Conservation (phyloP, 257 asterid species). For the Solanum tarijense region DNA sequence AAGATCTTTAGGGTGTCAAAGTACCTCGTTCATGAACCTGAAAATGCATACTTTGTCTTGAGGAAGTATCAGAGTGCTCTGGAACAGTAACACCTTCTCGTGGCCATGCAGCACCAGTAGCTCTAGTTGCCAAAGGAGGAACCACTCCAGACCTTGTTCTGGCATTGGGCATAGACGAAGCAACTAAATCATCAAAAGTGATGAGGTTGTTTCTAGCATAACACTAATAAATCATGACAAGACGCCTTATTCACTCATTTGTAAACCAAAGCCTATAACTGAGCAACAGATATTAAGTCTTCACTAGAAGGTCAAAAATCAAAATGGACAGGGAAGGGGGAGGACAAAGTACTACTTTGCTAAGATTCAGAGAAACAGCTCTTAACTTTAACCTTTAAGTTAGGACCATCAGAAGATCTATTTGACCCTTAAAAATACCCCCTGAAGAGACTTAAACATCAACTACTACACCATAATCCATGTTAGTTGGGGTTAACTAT, state of each 20-base stretch:
- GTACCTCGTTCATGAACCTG: slow-evolving; percentile 44
- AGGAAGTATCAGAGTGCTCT: slow-evolving; percentile 21
- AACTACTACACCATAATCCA: neutral
- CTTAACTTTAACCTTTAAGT: neutral
- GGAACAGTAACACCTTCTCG: slow-evolving; percentile 24
- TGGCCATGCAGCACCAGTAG: slow-evolving; percentile 87
- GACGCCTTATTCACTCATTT: neutral
- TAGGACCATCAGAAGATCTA: neutral
- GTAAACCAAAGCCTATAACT: neutral
- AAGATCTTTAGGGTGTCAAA: neutral
- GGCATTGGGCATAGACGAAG: slow-evolving; percentile 8
- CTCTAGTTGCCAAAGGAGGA: slow-evolving; percentile 60
- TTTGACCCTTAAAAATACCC: neutral
- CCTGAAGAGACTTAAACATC: neutral
- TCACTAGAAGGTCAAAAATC: neutral
- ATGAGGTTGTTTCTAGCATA: neutral
- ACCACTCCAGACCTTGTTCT: slow-evolving; percentile 52
- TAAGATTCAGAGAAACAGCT: neutral
- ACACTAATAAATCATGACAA: neutral
- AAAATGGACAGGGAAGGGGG: neutral
- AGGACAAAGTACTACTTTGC: neutral
- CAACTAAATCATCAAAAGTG: neutral
- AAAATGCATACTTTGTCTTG: slow-evolving; percentile 11
- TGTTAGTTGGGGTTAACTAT: neutral
- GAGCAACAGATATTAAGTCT: neutral